phyloP scores from a whole-genome alignment of 2,329 filamentous ascomycete genomes.

The Karstenula rhodostoma region DNA sequence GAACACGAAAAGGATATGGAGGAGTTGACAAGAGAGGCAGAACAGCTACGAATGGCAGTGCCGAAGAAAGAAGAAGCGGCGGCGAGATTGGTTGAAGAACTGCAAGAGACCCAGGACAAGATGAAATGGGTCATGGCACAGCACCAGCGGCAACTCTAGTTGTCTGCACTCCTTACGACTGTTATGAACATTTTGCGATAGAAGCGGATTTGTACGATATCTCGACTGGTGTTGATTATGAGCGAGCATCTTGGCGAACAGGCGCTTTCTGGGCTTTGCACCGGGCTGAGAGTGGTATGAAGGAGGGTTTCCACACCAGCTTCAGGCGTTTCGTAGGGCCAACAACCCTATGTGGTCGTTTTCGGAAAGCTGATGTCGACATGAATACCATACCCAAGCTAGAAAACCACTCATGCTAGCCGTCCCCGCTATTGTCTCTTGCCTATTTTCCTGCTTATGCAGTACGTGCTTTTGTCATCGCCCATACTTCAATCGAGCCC shows the following conservation, averaged over 20 bases:
- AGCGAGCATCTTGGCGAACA: conserved; percentile 15
- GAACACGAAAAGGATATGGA: conserved; percentile 69
- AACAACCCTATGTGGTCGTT: not conserved
- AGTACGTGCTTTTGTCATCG: not conserved
- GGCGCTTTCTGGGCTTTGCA: conserved; percentile 15
- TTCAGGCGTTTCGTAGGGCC: not conserved
- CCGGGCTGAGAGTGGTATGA: conserved; percentile 9
- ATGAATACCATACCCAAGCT: not conserved
- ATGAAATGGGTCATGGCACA: conserved; percentile 73
- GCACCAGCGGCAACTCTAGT: conserved; percentile 31
- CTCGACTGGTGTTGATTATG: conserved; percentile 13
- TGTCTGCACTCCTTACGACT: conserved; percentile 14
- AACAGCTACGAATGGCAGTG: conserved; percentile 63
- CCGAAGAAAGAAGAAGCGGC: conserved; percentile 68
- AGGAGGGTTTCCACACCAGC: conserved; percentile 2
- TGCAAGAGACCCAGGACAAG: conserved; percentile 67
- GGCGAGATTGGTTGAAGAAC: conserved; percentile 25
- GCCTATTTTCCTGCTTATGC: not conserved
- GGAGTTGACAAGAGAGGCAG: conserved; percentile 66
- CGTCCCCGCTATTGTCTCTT: not conserved
- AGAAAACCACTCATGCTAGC: not conserved
- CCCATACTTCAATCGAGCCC: not conserved
- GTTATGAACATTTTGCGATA: conserved; percentile 18
- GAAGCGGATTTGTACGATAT: conserved; percentile 18
- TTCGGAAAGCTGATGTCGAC: conserved; percentile 2